phyloP scores from a whole-genome alignment of 352 stramenopile genomes.

The Globisporangium camurandrum region DNA sequence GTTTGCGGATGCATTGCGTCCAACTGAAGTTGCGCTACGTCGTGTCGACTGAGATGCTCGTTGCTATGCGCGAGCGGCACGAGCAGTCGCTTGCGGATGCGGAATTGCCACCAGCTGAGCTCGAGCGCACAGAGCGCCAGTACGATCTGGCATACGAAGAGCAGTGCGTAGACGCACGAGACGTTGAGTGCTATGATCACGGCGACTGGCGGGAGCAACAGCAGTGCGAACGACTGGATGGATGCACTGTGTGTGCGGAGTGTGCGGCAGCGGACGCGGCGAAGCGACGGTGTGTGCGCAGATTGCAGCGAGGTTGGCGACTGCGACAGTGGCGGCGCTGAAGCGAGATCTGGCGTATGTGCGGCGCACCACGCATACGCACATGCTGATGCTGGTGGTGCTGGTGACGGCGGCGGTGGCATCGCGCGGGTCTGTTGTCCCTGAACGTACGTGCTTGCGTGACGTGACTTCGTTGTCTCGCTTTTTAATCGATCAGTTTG shows the following conservation, averaged over 20 bases:
- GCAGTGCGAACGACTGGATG: conserved; percentile 1
- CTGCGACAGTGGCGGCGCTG: neutral
- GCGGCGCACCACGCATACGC: neutral
- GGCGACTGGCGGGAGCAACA: conserved; percentile 19
- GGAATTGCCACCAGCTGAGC: conserved; percentile 57
- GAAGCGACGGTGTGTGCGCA: neutral
- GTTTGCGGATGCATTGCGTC: conserved; percentile 22
- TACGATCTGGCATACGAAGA: conserved; percentile 25
- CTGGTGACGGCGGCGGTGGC: neutral
- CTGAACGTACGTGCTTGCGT: neutral
- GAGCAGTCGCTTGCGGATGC: conserved; percentile 44
- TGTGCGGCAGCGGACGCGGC: neutral
- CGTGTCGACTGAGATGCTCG: conserved; percentile 10
- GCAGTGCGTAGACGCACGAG: conserved; percentile 22
- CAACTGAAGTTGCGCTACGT: conserved; percentile 17
- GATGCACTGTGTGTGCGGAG: neutral
- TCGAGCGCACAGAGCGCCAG: conserved; percentile 33
- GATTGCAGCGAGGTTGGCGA: too few relatives aligned
- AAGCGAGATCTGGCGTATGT: neutral
- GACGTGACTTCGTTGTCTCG: too few relatives aligned
- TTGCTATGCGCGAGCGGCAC: conserved; percentile 4
- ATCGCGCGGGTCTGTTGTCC: neutral
- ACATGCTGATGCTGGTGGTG: too few relatives aligned
- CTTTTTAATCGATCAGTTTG: too few relatives aligned
- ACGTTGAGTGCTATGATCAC: conserved; percentile 35